Evolutionary conservation across 1,284 basidiomycete species (phyloP), one percentile per base, ranked within the genome.

Genomic region (Ceratobasidium sp.): DNA sequence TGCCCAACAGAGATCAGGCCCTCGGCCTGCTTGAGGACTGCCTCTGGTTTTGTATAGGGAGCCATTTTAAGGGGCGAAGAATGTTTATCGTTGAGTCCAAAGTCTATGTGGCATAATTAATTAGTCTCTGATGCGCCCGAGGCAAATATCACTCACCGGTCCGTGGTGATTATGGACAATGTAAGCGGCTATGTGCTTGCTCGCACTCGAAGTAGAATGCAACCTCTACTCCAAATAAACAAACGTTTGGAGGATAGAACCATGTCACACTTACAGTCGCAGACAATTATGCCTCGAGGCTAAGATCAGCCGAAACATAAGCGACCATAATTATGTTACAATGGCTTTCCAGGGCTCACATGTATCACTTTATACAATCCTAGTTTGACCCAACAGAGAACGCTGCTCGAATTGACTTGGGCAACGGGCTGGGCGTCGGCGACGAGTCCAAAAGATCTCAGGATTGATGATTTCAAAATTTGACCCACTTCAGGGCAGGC

Each of bases 1-100:
- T 96, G 93, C 29, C 92, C 92, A 76, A 96, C 93, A 70, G 91
- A 92, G 77, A 96, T 87, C 71, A 96, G 90, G 73, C 93, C 93
- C 77, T 95, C 94, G 42, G 93, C 91, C 78, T 94, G 92, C 81
- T 93, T 95, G 76, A 96, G 85, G 73, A 95, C 89, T 64, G 93
- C 92, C 82, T 95, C 93, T 69, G 94, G 94, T 79, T 94, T 94
- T 55, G 91, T 89, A 79, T 92, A 93, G 74, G 93, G 93, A 74
- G 93, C 90, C 93, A 93, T 93, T 70, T 64, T 82, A 32, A 31
- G 31, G 27, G 15, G 12, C 2, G 35, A 17, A 10, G 6, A 38
- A 20, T 62, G 3, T 67, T 45, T 67, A 67, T 67, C 34, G 50
- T 6, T 45, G 67, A 43, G 50, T 29, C 56, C 55, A 57, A 57